Base-by-base conservation (phyloP, 352 stramenopile species). In the Elongisporangium prolatum region DNA sequence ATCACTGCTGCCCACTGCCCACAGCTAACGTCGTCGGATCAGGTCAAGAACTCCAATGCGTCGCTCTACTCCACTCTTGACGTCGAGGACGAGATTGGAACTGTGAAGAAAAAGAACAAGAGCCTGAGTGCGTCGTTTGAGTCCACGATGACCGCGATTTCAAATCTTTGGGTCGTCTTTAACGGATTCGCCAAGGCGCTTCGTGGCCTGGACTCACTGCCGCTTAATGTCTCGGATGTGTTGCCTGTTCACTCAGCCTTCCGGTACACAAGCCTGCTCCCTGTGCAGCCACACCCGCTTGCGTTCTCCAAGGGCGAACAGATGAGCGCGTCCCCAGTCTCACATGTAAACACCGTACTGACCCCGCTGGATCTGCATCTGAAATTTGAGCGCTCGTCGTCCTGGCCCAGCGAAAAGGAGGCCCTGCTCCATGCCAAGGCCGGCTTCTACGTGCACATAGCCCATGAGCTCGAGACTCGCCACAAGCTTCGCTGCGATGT, bases 361-460 rank as follows among this genome's bases (percentile, higher is more conserved):
- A 81, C 93, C 52, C 85, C 85, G 21, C 60, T 95, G 10, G 56
- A 74, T 48, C 50, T 96, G 9, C 69, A 95, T 50, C 18, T 96
- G 7, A 82, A 86, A 54, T 94, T 97, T 25, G 88, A 97, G 54
- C 79, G 81, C 16, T 95, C 82, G 7, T 92, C 84, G 16, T 80
- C 84, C 44, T 97, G 89, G 89, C 89, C 89, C 3, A 92, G 75
- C 38, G 80, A 95, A n/a, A 77, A 77, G 61, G 70, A 83, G 13
- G 89, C 88, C 4, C 59, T 97, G 38, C 69, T 75, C 40, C 79
- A 95, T 54, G 85, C 84, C 4, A 96, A 96, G 70, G 90, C 83
- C 4, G 89, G 86, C 1, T 96, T 97, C 63, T 96, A 96, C 68
- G 84, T 96, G 14, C 80, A 96, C 44, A 80, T 97, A 22, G 84